These are phyloP conservation scores for Golubevia pallescens DNA, from an alignment of 1,284 basidiomycete genomes.

Conservation along the genomic window DNA sequence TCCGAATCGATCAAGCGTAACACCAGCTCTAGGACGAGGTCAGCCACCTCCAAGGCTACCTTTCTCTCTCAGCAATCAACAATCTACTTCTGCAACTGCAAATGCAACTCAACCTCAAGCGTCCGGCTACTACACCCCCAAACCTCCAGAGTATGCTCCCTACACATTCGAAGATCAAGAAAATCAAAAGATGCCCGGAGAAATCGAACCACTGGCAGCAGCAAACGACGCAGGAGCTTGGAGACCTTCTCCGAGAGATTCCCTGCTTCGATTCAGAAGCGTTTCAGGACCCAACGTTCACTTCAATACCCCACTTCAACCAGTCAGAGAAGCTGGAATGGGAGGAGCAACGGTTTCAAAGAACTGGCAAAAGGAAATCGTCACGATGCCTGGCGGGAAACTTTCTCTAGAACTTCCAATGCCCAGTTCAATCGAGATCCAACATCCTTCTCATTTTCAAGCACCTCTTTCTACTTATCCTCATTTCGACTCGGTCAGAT, in stretches of 20 bases:
- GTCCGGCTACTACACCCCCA: background rate
- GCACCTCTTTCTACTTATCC: conserved; percentile 1
- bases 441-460: background rate
- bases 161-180: background rate
- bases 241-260: background rate
- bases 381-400: background rate
- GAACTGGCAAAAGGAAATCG: background rate
- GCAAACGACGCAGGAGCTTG: background rate
- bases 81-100: background rate
- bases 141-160: background rate
- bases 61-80: background rate
- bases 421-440: background rate
- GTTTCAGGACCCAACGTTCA: background rate
- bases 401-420: background rate
- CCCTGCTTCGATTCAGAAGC: background rate
- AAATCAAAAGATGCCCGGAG: background rate
- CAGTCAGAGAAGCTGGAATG: background rate
- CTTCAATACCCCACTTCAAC: background rate
- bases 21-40: background rate
- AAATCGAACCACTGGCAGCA: background rate
- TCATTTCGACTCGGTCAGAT: conserved; percentile 1
- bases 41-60: background rate
- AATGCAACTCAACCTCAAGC: background rate
- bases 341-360: background rate
- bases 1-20: background rate